phyloP scores from a whole-genome alignment of 169 alveolate genomes.

The Cryptosporidium meleagridis region DNA sequence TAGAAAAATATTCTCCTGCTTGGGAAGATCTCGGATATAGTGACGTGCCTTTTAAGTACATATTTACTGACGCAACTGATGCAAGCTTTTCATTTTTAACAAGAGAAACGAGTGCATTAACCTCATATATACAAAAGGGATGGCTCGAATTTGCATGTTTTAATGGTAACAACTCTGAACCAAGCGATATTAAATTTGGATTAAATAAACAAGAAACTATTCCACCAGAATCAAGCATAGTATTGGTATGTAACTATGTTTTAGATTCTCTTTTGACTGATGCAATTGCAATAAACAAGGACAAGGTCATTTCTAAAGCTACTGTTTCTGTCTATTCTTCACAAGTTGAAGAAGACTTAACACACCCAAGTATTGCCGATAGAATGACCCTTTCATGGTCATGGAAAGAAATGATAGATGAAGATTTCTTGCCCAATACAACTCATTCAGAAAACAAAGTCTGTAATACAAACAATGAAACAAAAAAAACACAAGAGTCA shows the following conservation, averaged over 20 bases:
- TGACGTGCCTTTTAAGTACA: slow-evolving; percentile 84
- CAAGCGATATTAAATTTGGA: slow-evolving; percentile 76
- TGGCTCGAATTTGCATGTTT: slow-evolving; percentile 86
- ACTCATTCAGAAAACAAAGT: background rate
- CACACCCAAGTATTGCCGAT: slow-evolving; percentile 66
- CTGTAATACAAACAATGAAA: background rate
- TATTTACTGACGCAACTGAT: slow-evolving; percentile 84
- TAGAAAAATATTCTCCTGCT: slow-evolving; percentile 78
- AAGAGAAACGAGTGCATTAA: slow-evolving; percentile 78
- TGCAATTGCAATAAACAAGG: slow-evolving; percentile 69
- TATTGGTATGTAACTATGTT: slow-evolving; percentile 83
- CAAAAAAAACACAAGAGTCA: background rate
- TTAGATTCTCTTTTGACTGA: slow-evolving; percentile 86
- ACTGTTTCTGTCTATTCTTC: slow-evolving; percentile 65
- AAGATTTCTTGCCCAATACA: background rate
- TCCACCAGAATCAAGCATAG: slow-evolving; percentile 81
- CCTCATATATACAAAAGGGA: slow-evolving; percentile 74
- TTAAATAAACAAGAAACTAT: slow-evolving; percentile 75
- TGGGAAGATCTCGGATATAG: slow-evolving; percentile 82
- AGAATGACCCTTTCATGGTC: slow-evolving; percentile 68
- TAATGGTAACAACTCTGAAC: slow-evolving; percentile 82
- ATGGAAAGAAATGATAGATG: slow-evolving; percentile 29
- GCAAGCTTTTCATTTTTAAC: slow-evolving; percentile 81
- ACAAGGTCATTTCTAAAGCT: slow-evolving; percentile 35
- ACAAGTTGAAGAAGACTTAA: slow-evolving; percentile 35